These are phyloP conservation scores for Ophiostoma tasmaniense DNA, from an alignment of 2,329 filamentous ascomycete genomes.

Conservation along the genomic window DNA sequence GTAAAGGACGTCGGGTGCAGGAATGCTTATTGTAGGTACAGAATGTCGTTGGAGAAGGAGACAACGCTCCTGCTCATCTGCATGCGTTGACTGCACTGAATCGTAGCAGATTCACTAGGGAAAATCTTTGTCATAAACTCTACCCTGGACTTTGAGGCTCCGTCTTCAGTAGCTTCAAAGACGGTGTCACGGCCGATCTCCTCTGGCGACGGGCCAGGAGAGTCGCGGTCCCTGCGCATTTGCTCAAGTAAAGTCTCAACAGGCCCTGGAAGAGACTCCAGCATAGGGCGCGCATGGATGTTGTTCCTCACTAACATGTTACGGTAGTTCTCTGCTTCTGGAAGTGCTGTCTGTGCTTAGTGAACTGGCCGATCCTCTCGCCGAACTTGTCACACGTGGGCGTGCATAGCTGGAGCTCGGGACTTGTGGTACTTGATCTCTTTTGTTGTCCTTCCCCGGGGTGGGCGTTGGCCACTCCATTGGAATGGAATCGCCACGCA, in stretches of 20 bases:
- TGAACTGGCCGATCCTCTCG: not conserved
- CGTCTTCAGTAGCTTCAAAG: not conserved
- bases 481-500: not conserved
- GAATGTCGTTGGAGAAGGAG: not conserved
- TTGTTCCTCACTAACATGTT: not conserved
- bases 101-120: not conserved
- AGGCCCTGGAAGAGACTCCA: not conserved
- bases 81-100: not conserved
- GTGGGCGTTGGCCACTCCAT: not conserved
- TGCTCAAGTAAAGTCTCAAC: not conserved
- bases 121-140: not conserved
- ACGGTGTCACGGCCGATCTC: not conserved
- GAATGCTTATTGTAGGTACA: not conserved
- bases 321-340: not conserved
- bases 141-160: not conserved
- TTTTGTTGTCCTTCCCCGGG: not conserved
- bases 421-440: too few species aligned
- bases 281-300: not conserved
- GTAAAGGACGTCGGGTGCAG: not conserved
- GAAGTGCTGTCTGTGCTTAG: not conserved
- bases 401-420: too few species aligned
- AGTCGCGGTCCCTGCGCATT: not conserved
- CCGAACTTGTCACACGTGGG: too few species aligned
- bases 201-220: not conserved
- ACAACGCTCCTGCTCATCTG: not conserved